Percentiles rank a stretch among this genome's conserved stretches.
These are phyloP conservation scores for Apophysomyces elegans DNA, from an alignment of 371 early-diverging fungal species.

Conservation along the genomic window DNA sequence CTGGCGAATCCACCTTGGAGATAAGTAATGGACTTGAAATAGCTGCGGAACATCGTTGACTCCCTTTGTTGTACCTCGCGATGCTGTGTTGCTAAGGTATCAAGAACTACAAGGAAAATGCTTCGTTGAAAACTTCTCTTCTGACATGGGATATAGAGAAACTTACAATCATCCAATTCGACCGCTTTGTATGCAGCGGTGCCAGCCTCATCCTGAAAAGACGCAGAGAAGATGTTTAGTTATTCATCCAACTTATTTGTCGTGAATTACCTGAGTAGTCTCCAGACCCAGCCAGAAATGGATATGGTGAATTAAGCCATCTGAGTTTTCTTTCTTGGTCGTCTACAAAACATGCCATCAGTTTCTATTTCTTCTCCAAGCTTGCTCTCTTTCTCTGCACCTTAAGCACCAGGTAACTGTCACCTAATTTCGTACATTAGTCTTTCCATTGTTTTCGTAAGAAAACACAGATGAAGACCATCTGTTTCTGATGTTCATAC, in stretches of 20 bases:
- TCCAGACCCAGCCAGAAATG: conserved; percentile 88
- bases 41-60: conserved; percentile 65
- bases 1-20: conserved; percentile 76
- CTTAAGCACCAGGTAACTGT: conserved; percentile 79
- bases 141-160: neutral
- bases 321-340: conserved; percentile 64
- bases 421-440: conserved; percentile 43
- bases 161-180: conserved; percentile 81
- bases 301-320: conserved; percentile 71
- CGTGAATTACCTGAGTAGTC: conserved; percentile 50
- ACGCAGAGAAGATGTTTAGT: neutral
- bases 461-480: neutral
- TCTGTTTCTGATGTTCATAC: conserved; percentile 19
- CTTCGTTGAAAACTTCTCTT: too few relatives aligned
- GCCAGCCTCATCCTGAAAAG: conserved; percentile 76
- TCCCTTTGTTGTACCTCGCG: conserved; percentile 80
- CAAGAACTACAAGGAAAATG: conserved; percentile 53
- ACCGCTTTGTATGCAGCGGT: conserved; percentile 92
- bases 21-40: conserved; percentile 65
- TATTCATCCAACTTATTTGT: neutral
- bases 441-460: too few relatives aligned
- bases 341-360: conserved; percentile 45
- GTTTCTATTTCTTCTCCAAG: neutral
- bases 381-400: conserved; percentile 42
- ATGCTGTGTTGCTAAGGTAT: conserved; percentile 74